Conservation (phyloP, 371 early-diverging fungal species). For the Zopfochytrium polystomum region DNA sequence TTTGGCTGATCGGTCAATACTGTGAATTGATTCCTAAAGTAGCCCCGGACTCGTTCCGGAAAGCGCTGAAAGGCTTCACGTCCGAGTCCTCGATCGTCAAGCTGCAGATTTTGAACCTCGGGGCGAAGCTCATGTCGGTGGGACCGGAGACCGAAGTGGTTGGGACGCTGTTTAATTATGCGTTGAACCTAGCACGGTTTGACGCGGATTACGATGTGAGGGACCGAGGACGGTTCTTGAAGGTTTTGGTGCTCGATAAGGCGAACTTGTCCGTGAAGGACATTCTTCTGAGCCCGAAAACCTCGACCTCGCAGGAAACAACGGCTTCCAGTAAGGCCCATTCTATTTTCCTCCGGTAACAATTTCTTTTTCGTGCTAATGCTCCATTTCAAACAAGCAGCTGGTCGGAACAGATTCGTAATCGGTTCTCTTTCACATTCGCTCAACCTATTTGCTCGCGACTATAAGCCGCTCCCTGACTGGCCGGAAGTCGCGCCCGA, state of each 20-base stretch:
- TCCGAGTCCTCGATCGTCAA: constrained; percentile 70
- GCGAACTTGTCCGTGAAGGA: constrained; percentile 1
- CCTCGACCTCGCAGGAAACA: constrained; percentile 21
- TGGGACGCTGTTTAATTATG: constrained; percentile 55
- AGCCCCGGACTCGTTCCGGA: constrained; percentile 81
- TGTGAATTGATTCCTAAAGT: constrained; percentile 43
- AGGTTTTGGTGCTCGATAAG: constrained; percentile 60
- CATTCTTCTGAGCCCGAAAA: constrained; percentile 28
- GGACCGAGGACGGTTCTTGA: constrained; percentile 83
- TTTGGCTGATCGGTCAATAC: constrained; percentile 85
- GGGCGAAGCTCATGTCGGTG: constrained; percentile 51
- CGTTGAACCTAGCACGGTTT: constrained; percentile 81
- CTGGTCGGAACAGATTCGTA: constrained; percentile 63
- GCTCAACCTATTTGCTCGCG: constrained; percentile 64
- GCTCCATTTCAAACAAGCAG: background rate
- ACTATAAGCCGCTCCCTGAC: constrained; percentile 78
- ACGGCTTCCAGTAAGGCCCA: constrained; percentile 9
- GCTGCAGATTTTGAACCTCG: constrained; percentile 76
- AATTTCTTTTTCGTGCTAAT: too few species aligned
- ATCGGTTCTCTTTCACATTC: constrained; percentile 81
- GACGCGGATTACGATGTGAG: constrained; percentile 86
- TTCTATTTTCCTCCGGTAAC: background rate
- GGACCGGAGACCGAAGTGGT: constrained; percentile 11
- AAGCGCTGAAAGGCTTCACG: constrained; percentile 67
- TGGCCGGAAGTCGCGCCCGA: constrained; percentile 77